Evolutionary conservation across 2,329 filamentous ascomycete genomes (phyloP).

Genomic region (Metarhizium album): DNA sequence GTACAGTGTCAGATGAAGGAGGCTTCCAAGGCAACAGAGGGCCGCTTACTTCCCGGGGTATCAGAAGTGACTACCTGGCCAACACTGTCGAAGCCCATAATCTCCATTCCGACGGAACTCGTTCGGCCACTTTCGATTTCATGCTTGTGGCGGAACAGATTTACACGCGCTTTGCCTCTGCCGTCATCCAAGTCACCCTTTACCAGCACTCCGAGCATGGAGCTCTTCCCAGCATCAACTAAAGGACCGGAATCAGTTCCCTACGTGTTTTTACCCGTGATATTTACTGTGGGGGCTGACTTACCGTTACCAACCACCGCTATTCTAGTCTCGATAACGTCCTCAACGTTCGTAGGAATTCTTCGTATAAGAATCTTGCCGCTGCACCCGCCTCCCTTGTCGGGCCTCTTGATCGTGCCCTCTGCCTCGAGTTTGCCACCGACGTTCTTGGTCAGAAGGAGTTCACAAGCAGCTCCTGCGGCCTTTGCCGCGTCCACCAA

Average conservation of each 20-base stretch:
- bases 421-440: conserved; percentile 65
- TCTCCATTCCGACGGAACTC: conserved; percentile 96
- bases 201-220: conserved; percentile 87
- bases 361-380: conserved; percentile 83
- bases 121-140: conserved; percentile 93
- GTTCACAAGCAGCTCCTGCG: conserved; percentile 62
- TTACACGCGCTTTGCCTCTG: conserved; percentile 83
- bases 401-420: conserved; percentile 36
- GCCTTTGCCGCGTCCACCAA: conserved; percentile 54
- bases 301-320: conserved; percentile 89
- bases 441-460: conserved; percentile 85
- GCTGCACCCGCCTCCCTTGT: conserved; percentile 62
- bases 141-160: conserved; percentile 95
- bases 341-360: conserved; percentile 61
- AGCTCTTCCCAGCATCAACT: conserved; percentile 95
- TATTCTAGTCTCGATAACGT: conserved; percentile 91
- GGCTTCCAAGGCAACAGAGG: neutral
- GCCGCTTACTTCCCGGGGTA: conserved; percentile 62
- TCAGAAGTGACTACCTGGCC: conserved; percentile 76
- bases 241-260: neutral
- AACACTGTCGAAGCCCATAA: conserved; percentile 88
- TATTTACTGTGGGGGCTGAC: conserved; percentile 8
- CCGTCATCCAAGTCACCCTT: conserved; percentile 95
- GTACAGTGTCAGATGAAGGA: neutral
- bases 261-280: no score